Percentiles rank a stretch among this genome's conserved stretches.
phyloP scores from a whole-genome alignment of 176 grass and related monocot species.

The Areca catechu region DNA sequence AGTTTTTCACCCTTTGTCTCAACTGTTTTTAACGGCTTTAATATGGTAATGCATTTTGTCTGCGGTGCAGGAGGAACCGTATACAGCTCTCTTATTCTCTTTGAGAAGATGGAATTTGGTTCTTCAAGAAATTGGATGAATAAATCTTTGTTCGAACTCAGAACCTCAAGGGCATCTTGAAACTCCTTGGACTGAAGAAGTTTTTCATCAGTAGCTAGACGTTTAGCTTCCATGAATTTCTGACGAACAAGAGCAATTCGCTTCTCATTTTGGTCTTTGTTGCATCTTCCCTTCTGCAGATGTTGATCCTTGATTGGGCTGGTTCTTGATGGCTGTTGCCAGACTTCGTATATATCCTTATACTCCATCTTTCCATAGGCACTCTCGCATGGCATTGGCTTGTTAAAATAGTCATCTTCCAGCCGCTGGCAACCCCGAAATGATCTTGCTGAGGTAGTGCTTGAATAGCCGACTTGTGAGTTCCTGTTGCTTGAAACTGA shows the following conservation, averaged over 20 bases:
- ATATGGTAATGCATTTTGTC: conserved; percentile 70
- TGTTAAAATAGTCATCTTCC: conserved; percentile 19
- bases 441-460: conserved; percentile 14
- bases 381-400: conserved; percentile 16
- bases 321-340: conserved; percentile 39
- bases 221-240: conserved; percentile 88
- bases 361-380: conserved; percentile 44
- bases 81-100: conserved; percentile 5
- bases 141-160: conserved; percentile 90
- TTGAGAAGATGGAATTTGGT: conserved; percentile 53
- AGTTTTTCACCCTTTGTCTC: conserved; percentile 37
- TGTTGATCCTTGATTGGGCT: conserved; percentile 19
- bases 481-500: conserved; percentile 26
- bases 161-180: conserved; percentile 76
- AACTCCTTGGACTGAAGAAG: conserved; percentile 60
- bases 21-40: conserved; percentile 66
- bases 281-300: conserved; percentile 21
- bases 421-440: not conserved
- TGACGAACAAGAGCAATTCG: conserved; percentile 58
- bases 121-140: conserved; percentile 93
- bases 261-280: conserved; percentile 28
- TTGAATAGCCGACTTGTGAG: conserved; percentile 16
- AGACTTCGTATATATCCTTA: conserved; percentile 71
- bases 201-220: conserved; percentile 51
- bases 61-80: conserved; percentile 29